These are phyloP conservation scores for Dicorynia guianensis DNA, from an alignment of 306 rosid species.

Conservation along the genomic window DNA sequence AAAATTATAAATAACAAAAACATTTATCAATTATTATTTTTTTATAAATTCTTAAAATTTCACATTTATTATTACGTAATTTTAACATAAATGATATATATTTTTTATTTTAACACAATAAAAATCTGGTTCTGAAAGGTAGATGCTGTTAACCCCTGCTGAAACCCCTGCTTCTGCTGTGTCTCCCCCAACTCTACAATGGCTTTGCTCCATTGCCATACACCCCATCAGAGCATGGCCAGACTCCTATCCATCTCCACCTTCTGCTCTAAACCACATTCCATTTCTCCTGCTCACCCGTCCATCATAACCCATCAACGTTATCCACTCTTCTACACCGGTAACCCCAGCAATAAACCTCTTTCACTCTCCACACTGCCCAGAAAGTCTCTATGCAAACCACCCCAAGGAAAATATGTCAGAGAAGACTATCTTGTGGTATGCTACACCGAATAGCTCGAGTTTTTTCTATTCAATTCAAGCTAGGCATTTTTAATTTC, in stretches of 20 bases:
- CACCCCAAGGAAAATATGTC: conserved; percentile 73
- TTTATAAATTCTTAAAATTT: too few species aligned
- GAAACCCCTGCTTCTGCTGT: not conserved
- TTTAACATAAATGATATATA: too few species aligned
- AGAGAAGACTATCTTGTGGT: conserved; percentile 91
- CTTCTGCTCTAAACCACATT: conserved; percentile 39
- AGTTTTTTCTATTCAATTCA: not conserved
- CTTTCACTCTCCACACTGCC: conserved; percentile 60
- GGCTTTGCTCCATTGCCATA: conserved; percentile 56
- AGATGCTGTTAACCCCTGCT: conserved; percentile 24
- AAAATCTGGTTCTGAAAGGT: not conserved
- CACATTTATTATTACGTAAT: too few species aligned
- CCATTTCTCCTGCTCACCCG: conserved; percentile 41
- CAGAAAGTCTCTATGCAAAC: conserved; percentile 66
- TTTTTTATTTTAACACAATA: too few species aligned
- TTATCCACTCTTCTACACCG: conserved; percentile 56
- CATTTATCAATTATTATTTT: too few species aligned
- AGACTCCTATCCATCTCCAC: conserved; percentile 45
- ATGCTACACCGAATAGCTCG: conserved; percentile 10
- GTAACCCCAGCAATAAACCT: conserved; percentile 16
- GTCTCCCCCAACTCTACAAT: conserved; percentile 30
- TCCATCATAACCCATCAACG: conserved; percentile 49
- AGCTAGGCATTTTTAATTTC: not conserved
- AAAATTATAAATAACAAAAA: too few species aligned
- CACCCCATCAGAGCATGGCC: conserved; percentile 35